Percentiles rank a stretch among this genome's conserved stretches.
phyloP scores from a whole-genome alignment of 75 land plant species.

The Selaginella tamariscina region DNA sequence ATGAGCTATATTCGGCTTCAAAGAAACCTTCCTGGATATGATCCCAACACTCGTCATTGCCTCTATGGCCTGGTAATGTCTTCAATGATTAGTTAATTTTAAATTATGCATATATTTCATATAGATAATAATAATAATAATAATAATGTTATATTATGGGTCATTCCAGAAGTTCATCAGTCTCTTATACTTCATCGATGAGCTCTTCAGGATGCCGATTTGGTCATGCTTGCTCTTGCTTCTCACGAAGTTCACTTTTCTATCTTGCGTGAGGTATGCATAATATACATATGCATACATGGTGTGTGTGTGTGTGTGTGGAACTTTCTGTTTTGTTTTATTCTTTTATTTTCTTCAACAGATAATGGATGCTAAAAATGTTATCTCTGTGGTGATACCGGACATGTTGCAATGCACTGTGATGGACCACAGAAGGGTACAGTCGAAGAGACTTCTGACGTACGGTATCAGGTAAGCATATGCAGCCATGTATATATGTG shows the following conservation, averaged over 20 bases:
- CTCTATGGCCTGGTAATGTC: not conserved
- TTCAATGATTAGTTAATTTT: not conserved
- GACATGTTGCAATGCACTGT: not conserved
- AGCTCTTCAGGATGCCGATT: not conserved
- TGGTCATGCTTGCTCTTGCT: not conserved
- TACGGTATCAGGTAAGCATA: not conserved
- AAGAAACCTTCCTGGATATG: not conserved
- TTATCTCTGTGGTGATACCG: not conserved
- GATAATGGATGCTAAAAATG: not conserved
- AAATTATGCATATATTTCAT: not conserved
- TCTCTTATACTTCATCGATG: not conserved
- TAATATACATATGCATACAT: too few relatives aligned
- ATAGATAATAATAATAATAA: too few relatives aligned
- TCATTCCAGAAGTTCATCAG: too few relatives aligned
- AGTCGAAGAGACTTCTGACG: not conserved
- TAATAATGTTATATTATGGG: too few relatives aligned
- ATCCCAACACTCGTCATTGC: not conserved
- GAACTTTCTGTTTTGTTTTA: too few relatives aligned
- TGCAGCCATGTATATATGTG: not conserved
- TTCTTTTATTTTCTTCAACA: not conserved
- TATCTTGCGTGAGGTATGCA: not conserved
- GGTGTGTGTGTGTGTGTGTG: too few relatives aligned
- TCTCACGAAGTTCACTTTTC: not conserved
- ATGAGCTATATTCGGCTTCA: not conserved
- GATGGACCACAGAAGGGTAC: not conserved